Evolutionary conservation across 2,329 filamentous ascomycete species (phyloP), one percentile per base, ranked within the genome.

Genomic region (Niveomyces coronatus): DNA sequence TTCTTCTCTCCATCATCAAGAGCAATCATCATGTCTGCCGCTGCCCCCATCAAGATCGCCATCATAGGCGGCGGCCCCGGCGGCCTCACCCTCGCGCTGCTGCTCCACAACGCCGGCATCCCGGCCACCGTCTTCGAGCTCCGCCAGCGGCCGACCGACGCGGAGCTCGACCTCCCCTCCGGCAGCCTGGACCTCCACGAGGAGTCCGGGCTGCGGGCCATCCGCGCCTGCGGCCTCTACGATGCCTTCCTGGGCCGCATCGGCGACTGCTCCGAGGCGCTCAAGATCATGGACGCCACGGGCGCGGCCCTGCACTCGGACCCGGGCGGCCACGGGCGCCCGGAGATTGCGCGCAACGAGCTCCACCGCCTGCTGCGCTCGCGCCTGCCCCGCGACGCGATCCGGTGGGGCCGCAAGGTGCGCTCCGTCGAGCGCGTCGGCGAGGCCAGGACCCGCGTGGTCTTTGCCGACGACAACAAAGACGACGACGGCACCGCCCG

Each of bases 211-310:
- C 60, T 68, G 5, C 50, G 54, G 3, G 70, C 65, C 0, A 48
- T 74, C 7, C 53, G 52, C 5, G 61, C 62, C 37, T 62, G 61
- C 11, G 66, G 63, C 5, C 54, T 56, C 33, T 71, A 61, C 53
- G 77, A 85, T 50, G 71, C 82, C 41, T 85, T 96, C 31, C 68
- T 94, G 7, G 62, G 67, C 31, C 77, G 85, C 58, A 79, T 62
- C 1, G 55, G 57, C 22, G 62, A 63, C 4, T 67, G 67, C 44
- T 54, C 54, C 38, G 60, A 70, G 29, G 54, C 51, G 2, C 37
- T 58, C 26, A 59, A 58, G 31, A 34, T 68, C 9, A 49, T 59
- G 9, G 40, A 46, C 17, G 52, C 48, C 3, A 37, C 49, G 4
- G 60, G 54, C 10, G 41, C 40, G 3, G 41, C 56, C 10, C 23